A percentile compares a stretch with the other conserved stretches of the same genome.
These are phyloP conservation scores for Entophlyctis luteolus DNA, from an alignment of 192 early-diverging fungal species.

Conservation along the genomic window DNA sequence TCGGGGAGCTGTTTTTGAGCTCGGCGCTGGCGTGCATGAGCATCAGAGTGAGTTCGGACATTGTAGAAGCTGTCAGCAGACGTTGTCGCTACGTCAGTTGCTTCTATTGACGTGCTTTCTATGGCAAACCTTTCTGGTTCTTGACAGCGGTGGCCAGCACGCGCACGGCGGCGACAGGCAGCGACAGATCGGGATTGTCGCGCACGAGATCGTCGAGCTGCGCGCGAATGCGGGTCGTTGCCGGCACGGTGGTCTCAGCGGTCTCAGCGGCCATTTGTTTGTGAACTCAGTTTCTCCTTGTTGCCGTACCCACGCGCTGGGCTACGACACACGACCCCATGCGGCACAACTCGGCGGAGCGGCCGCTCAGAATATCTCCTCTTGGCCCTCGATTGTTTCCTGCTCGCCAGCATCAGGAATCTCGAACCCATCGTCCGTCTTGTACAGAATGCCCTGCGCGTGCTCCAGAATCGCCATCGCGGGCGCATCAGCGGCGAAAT, in stretches of 20 bases:
- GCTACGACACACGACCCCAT: no score
- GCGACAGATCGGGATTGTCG: slow-evolving; percentile 16
- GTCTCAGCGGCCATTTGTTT: no score
- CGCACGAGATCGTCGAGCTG: slow-evolving; percentile 9
- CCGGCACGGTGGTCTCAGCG: no score
- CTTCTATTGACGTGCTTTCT: background rate
- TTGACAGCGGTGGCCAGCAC: background rate
- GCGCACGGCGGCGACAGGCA: slow-evolving; percentile 25
- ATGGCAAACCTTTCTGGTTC: background rate
- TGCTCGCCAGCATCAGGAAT: background rate
- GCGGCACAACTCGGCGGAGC: no score
- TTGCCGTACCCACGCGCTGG: no score
- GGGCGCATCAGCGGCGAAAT: background rate
- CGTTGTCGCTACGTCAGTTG: background rate
- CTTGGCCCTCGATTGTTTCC: no score
- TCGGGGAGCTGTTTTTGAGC: slow-evolving; percentile 62
- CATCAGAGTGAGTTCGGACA: slow-evolving; percentile 82
- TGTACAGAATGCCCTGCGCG: background rate
- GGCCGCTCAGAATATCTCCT: no score
- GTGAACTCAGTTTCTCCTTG: no score
- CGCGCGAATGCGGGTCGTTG: background rate
- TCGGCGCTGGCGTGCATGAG: slow-evolving; percentile 61
- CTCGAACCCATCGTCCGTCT: background rate
- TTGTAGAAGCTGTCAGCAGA: slow-evolving; percentile 69
- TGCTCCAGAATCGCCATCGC: background rate